These are phyloP conservation scores for Coleophoma cylindrospora DNA, from an alignment of 2,329 filamentous ascomycete species.

Conservation along the genomic window DNA sequence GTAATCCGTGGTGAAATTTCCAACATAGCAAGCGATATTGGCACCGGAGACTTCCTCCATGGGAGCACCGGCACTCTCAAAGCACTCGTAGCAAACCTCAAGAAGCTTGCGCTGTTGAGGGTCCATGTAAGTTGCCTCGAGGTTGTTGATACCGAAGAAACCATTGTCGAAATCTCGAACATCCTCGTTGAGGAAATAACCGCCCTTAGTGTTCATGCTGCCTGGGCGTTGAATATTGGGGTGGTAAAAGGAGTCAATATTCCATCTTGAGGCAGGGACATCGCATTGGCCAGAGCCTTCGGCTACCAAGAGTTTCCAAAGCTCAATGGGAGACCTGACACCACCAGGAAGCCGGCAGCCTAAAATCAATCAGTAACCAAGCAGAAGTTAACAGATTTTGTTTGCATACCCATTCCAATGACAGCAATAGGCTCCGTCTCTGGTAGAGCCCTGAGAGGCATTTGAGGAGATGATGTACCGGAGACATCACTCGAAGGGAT, in stretches of 20 bases:
- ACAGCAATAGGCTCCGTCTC: neutral
- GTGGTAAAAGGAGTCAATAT: constrained; percentile 1
- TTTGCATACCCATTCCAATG: neutral
- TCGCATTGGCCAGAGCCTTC: neutral
- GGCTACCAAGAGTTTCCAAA: neutral
- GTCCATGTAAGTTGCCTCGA: constrained; percentile 9
- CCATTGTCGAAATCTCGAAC: constrained; percentile 2
- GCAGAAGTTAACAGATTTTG: neutral
- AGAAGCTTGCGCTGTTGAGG: constrained; percentile 17
- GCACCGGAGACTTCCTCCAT: constrained; percentile 10
- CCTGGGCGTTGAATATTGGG: neutral
- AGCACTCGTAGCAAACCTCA: constrained; percentile 16
- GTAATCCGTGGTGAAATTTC: constrained; percentile 9
- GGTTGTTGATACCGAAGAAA: constrained; percentile 6
- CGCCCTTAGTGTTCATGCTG: constrained; percentile 1
- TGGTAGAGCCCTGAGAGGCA: neutral
- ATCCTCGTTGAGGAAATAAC: constrained; percentile 7
- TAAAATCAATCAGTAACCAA: neutral
- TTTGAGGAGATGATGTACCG: neutral
- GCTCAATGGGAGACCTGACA: neutral
- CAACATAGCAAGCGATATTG: constrained; percentile 12
- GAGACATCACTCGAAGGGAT: too few species aligned
- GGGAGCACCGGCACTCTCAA: constrained; percentile 14
- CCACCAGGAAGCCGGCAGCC: constrained; percentile 2
- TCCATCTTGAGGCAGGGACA: neutral